phyloP scores from a whole-genome alignment of 2,329 filamentous ascomycete genomes.

The Apiospora rasikravindrae region DNA sequence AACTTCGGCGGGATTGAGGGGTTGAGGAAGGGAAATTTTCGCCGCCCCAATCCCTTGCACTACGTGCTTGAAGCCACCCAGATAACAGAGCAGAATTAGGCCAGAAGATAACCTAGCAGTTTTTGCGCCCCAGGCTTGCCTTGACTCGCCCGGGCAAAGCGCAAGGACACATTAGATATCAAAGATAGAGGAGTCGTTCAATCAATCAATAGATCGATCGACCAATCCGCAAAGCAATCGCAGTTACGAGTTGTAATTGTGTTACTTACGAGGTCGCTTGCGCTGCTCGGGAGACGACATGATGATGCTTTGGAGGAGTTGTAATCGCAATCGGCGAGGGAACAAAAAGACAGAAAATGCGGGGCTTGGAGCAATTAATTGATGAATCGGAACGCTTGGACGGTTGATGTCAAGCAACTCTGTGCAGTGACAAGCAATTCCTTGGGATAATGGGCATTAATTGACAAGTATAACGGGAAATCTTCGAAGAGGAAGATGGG shows the following conservation, averaged over 20 bases:
- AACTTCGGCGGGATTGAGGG: not conserved
- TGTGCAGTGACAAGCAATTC: not conserved
- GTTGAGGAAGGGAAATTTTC: not conserved
- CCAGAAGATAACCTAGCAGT: not conserved
- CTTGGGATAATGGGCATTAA: not conserved
- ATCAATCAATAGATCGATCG: not conserved
- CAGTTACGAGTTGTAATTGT: not conserved
- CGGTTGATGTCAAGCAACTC: not conserved
- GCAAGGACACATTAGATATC: constrained; percentile 15
- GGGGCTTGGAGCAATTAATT: constrained; percentile 14
- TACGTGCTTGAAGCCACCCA: not conserved
- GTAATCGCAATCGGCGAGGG: not conserved
- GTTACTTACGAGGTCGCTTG: constrained; percentile 39
- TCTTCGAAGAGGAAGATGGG: not conserved
- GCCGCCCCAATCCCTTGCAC: not conserved
- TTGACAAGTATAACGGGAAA: not conserved
- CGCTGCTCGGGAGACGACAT: constrained; percentile 29
- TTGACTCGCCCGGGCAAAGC: constrained; percentile 16
- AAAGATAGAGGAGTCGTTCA: not conserved
- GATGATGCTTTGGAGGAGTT: constrained; percentile 9
- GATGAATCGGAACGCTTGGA: constrained; percentile 6
- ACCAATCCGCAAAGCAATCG: not conserved
- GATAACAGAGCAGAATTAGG: constrained; percentile 1
- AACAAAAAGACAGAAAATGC: constrained; percentile 1
- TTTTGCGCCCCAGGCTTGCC: not conserved